Evolutionary conservation across 306 rosid genomes (phyloP).

Genomic region (Ceratonia siliqua): DNA sequence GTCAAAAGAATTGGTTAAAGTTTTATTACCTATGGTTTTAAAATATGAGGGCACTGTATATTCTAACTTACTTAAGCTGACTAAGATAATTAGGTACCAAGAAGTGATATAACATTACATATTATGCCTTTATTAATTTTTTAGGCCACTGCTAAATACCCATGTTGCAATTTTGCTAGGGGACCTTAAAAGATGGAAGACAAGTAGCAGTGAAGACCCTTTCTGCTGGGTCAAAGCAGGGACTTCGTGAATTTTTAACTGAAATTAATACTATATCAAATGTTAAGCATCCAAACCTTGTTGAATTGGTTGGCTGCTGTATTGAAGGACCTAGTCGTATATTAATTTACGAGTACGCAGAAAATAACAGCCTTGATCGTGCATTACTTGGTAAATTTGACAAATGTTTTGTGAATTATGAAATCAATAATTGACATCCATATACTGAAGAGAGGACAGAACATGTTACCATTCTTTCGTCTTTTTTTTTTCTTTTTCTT

Average conservation of each 20-base stretch:
- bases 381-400: slow-evolving; percentile 68
- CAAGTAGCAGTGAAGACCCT: slow-evolving; percentile 88
- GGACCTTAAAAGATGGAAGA: slow-evolving; percentile 63
- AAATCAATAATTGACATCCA: slow-evolving; percentile 19
- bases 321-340: slow-evolving; percentile 66
- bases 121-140: neutral
- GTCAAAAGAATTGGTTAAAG: neutral
- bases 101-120: slow-evolving; percentile 20
- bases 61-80: slow-evolving; percentile 16
- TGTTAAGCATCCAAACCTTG: slow-evolving; percentile 85
- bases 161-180: slow-evolving; percentile 56
- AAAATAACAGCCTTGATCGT: slow-evolving; percentile 75
- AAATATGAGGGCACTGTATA: neutral
- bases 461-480: slow-evolving; percentile 7
- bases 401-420: slow-evolving; percentile 19
- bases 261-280: slow-evolving; percentile 78
- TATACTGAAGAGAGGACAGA: neutral
- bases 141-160: slow-evolving; percentile 10
- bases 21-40: neutral
- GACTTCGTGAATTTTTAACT: slow-evolving; percentile 76
- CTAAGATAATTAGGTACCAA: slow-evolving; percentile 1
- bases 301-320: slow-evolving; percentile 87
- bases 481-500: neutral
- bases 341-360: slow-evolving; percentile 82
- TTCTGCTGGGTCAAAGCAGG: slow-evolving; percentile 85